Evolutionary conservation across 2,329 filamentous ascomycete genomes (phyloP), one percentile per base, ranked within the genome.

Genomic region (Aspergillus japonicus): DNA sequence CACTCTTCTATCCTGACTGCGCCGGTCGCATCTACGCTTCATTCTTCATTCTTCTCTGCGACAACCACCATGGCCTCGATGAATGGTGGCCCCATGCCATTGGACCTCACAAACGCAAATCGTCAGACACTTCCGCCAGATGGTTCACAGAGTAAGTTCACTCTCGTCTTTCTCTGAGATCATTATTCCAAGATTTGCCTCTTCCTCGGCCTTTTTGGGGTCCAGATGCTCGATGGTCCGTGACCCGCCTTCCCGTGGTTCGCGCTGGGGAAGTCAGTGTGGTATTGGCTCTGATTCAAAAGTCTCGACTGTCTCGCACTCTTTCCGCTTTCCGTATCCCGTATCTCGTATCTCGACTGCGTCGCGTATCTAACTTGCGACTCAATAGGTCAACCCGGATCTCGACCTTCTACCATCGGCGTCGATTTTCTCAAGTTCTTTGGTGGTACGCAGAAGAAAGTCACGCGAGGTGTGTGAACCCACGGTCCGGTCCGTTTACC

Each of bases 361-460:
- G 44, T n/a, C 42, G n/a, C 39, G 52, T 24, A 33, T 54, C 42
- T 54, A 44, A 54, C 50, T 35, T 33, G 16, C 52, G 29, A 23
- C 19, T 31, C 39, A 44, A 6, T 19, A 54, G 52, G 52, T n/a
- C 52, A 47, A 31, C 16, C 52, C 39, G 42, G 23, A 31, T 54
- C 52, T 8, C 23, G 52, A 47, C 52, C 58, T 12, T 58, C 61
- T 1, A 62, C 64, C 8, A 51, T 73, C 24, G 68, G 68, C 14
- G 58, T 68, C 21, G 72, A 74, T 42, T 69, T 73, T 56, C 68
- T 73, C 61, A 75, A 92, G 87, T 75, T 86, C 78, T 66, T 80
- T 89, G 62, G 83, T 80, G 54, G 89, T 21, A 69, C 69, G 21
- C 68, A 91, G 58, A 95, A 92, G 79, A 91, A 88, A 72, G 85